Evolutionary conservation across 179 eudicot genomes (phyloP).

Genomic region (Silene vulgaris): DNA sequence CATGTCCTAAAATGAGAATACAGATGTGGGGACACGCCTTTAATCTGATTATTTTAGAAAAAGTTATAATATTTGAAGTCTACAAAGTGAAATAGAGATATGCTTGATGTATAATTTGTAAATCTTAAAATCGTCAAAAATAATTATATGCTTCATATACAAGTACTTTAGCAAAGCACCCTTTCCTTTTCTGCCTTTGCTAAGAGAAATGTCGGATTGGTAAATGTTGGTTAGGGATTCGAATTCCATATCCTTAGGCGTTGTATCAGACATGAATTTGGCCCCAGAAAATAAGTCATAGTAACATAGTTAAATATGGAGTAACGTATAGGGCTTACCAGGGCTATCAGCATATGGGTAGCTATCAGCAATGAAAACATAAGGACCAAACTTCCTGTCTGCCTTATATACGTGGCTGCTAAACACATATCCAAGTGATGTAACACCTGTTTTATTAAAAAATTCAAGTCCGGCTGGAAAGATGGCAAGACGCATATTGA

Average conservation of each 20-base stretch:
- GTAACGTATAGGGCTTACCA: not conserved
- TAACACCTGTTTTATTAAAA: conserved; percentile 51
- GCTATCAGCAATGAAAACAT: conserved; percentile 34
- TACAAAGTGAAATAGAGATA: no score
- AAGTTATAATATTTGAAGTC: no score
- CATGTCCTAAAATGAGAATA: no score
- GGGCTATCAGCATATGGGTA: conserved; percentile 25
- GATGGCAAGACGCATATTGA: conserved; percentile 33
- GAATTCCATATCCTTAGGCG: no score
- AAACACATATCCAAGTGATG: conserved; percentile 41
- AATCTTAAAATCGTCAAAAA: not conserved
- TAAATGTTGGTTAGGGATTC: no score
- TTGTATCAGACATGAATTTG: no score
- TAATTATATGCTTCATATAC: not conserved
- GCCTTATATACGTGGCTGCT: conserved; percentile 50
- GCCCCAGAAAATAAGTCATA: no score
- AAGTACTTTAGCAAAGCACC: no score
- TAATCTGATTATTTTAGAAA: no score
- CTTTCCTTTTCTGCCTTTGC: no score
- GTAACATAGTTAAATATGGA: no score
- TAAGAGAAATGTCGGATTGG: not conserved
- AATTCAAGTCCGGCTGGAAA: conserved; percentile 47
- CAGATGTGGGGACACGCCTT: no score
- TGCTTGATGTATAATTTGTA: not conserved
- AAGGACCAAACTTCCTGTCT: conserved; percentile 46